Conservation (phyloP, 495 filamentous ascomycete species). For the Neurospora sp. region DNA sequence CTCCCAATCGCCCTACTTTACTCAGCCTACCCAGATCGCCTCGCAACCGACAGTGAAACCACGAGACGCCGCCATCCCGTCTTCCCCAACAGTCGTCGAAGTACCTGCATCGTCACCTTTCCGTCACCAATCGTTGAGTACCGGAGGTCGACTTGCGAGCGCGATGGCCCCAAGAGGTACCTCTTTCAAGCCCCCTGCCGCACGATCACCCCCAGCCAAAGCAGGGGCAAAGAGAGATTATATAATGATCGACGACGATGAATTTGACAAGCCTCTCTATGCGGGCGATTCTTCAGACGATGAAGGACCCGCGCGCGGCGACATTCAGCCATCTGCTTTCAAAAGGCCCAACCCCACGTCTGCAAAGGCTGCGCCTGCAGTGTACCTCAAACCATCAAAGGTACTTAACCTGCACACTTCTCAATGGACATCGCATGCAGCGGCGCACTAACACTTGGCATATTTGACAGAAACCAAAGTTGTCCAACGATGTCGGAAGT, state of each 20-base stretch:
- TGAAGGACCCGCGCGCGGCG: slow-evolving; percentile 37
- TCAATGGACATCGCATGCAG: background rate
- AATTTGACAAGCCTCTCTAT: slow-evolving; percentile 28
- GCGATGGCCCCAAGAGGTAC: slow-evolving; percentile 16
- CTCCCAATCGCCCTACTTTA: slow-evolving; percentile 32
- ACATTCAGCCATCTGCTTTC: slow-evolving; percentile 66
- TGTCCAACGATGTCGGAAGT: slow-evolving; percentile 4
- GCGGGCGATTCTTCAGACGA: slow-evolving; percentile 33
- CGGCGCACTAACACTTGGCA: background rate
- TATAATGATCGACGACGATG: slow-evolving; percentile 35
- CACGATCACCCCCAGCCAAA: slow-evolving; percentile 1
- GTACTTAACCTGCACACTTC: background rate
- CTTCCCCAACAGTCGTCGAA: slow-evolving; percentile 50
- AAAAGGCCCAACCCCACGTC: slow-evolving; percentile 12
- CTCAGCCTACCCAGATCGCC: slow-evolving; percentile 63
- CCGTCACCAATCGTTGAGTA: slow-evolving; percentile 61
- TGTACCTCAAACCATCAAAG: background rate
- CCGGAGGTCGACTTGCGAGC: slow-evolving; percentile 50
- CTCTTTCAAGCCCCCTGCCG: slow-evolving; percentile 38
- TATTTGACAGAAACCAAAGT: background rate
- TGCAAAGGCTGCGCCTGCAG: background rate
- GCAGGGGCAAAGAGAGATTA: slow-evolving; percentile 19
- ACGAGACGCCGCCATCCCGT: slow-evolving; percentile 4
- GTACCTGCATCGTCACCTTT: slow-evolving; percentile 68
- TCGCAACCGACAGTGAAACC: slow-evolving; percentile 9